These are phyloP conservation scores for Acanthamoeba triangularis DNA, from an alignment of 208 protist species.

Conservation along the genomic window DNA sequence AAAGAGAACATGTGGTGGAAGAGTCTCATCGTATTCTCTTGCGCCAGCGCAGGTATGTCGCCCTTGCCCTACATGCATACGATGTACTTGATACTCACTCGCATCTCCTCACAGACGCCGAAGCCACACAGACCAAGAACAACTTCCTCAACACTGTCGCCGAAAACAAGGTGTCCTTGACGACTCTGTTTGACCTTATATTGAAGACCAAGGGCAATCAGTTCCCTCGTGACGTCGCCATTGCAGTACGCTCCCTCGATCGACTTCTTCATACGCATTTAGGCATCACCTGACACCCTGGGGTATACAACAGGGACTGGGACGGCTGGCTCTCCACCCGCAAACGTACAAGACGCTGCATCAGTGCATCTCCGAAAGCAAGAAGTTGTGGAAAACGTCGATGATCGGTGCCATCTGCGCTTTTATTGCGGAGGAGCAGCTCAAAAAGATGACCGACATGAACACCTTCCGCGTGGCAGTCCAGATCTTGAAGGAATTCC, in stretches of 20 bases:
- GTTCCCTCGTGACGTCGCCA: conserved; percentile 58
- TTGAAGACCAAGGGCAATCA: conserved; percentile 65
- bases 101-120: conserved; percentile 6
- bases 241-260: conserved; percentile 29
- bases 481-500: conserved; percentile 63
- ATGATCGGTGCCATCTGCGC: conserved; percentile 71
- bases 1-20: conserved; percentile 77
- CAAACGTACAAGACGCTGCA: conserved; percentile 57
- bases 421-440: conserved; percentile 61
- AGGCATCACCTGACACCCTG: background rate
- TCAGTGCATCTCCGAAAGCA: conserved; percentile 62
- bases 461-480: conserved; percentile 31
- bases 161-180: conserved; percentile 40
- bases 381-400: conserved; percentile 70
- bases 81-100: background rate
- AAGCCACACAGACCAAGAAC: conserved; percentile 61
- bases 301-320: background rate
- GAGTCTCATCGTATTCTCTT: conserved; percentile 61
- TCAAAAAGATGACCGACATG: conserved; percentile 57
- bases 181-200: conserved; percentile 66
- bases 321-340: conserved; percentile 11
- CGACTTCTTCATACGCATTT: background rate
- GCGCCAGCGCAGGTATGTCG: conserved; percentile 51
- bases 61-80: background rate
- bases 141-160: conserved; percentile 68